These are phyloP conservation scores for Dissoconium aciculare DNA, from an alignment of 2,329 filamentous ascomycete species.

Conservation along the genomic window DNA sequence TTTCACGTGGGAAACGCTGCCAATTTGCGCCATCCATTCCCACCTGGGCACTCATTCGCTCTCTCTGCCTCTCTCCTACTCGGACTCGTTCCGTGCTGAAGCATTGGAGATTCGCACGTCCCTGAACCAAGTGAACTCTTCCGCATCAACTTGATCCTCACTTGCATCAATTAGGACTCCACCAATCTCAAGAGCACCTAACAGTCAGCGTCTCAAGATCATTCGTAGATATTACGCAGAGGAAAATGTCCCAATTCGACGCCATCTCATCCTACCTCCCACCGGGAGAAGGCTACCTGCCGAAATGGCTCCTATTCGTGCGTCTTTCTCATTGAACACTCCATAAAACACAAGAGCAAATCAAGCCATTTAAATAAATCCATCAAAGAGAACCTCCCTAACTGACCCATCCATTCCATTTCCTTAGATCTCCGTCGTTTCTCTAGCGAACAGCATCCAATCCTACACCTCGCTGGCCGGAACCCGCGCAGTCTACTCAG, in stretches of 20 bases:
- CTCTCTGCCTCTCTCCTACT: too few relatives aligned
- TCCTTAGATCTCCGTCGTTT: slow-evolving; percentile 60
- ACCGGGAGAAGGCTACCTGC: slow-evolving; percentile 37
- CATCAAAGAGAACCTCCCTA: too few relatives aligned
- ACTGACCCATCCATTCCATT: too few relatives aligned
- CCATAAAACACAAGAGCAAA: slow-evolving; percentile 7
- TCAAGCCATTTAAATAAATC: too few relatives aligned
- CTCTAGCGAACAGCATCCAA: slow-evolving; percentile 73
- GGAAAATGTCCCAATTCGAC: slow-evolving; percentile 6
- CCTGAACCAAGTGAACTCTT: too few relatives aligned
- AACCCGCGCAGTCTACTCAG: slow-evolving; percentile 75
- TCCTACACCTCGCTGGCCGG: slow-evolving; percentile 66
- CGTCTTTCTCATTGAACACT: slow-evolving; percentile 12
- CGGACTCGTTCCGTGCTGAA: too few relatives aligned
- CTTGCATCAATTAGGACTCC: too few relatives aligned
- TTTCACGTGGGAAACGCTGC: too few relatives aligned
- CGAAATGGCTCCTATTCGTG: slow-evolving; percentile 53
- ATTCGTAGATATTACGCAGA: slow-evolving; percentile 3
- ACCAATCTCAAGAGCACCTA: slow-evolving; percentile 2
- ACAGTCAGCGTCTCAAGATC: slow-evolving; percentile 17
- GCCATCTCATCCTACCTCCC: slow-evolving; percentile 29
- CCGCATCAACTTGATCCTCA: too few relatives aligned
- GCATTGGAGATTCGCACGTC: too few relatives aligned
- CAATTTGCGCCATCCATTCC: too few relatives aligned
- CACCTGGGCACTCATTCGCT: too few relatives aligned